Evolutionary conservation across 2,329 filamentous ascomycete genomes (phyloP), one percentile per base, ranked within the genome.

Genomic region (Pleoardoris graminearum): DNA sequence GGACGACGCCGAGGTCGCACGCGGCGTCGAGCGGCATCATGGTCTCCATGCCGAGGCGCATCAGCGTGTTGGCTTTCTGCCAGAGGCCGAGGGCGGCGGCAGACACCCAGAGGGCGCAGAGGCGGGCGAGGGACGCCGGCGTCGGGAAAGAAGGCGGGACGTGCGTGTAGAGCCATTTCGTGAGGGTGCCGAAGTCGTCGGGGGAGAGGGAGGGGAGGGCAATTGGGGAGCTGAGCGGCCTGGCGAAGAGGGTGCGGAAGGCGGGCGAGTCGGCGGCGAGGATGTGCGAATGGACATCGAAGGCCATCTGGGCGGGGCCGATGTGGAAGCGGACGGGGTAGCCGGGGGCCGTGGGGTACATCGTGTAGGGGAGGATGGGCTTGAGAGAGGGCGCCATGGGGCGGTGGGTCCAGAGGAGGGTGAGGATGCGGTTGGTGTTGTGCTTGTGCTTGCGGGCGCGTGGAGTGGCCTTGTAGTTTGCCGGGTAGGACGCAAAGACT

Each of bases 1-100:
- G 32, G 16, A 53, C 51, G 14, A 23, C 33, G 7, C 39, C 42
- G 3, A 53, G 25, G 10, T 16, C 16, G 30, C 50, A 47, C 5
- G 36, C 10, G 10, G 21, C 45, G 8, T 46, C 17, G 12, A 7
- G 0, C 0, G 51, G 54, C n/a, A 50, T 30, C 54, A 52, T 54
- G 30, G 48, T 14, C 32, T 44, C 54, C 54, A 59, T 57, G 6
- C 54, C 57, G 11, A 57, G 19, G 1, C 57, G 37, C 14, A 53
- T 1, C 1, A 54, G 16, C 17, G 54, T 54, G n/a, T 59, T 59
- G 21, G 43, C 35, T 14, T 35, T 50, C 21, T 27, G 36, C 45
- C 48, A 57, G 17, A 54, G 16, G 0, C 57, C 57, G 7, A 57
- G 51, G 7, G 41, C 22, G 3, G 25, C 23, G 1, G 44, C 51